phyloP scores from a whole-genome alignment of 306 rosid species.

The Vigna mungo region DNA sequence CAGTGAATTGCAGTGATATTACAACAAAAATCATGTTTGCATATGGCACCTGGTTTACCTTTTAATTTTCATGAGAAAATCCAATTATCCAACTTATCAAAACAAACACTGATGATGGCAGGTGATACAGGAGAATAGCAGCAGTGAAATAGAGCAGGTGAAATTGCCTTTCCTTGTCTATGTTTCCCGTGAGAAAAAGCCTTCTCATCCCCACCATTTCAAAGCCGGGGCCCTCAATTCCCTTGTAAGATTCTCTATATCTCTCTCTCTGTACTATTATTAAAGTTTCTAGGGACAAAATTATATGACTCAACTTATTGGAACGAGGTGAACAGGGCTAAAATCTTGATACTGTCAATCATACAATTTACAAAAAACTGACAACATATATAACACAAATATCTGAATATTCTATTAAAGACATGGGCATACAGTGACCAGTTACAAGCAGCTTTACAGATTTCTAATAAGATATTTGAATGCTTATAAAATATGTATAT shows the following conservation, averaged over 20 bases:
- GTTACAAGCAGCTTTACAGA: not conserved
- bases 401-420: not conserved
- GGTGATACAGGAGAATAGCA: slow-evolving; percentile 47
- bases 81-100: not conserved
- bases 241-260: slow-evolving; percentile 51
- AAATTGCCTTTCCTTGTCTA: slow-evolving; percentile 64
- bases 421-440: not conserved
- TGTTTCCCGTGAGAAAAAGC: slow-evolving; percentile 70
- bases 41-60: not conserved
- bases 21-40: slow-evolving; percentile 5
- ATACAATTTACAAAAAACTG: not conserved
- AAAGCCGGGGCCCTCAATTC: slow-evolving; percentile 76
- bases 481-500: not conserved
- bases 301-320: not conserved
- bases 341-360: not conserved
- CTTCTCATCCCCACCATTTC: slow-evolving; percentile 60
- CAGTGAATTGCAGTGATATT: slow-evolving; percentile 11
- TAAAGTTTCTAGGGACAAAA: slow-evolving; percentile 14
- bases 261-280: slow-evolving; percentile 3
- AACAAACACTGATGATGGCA: slow-evolving; percentile 31
- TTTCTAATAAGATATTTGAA: slow-evolving; percentile 12
- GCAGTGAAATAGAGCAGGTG: slow-evolving; percentile 38
- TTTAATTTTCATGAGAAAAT: not conserved
- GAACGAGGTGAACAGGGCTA: slow-evolving; percentile 10
- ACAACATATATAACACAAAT: slow-evolving; percentile 16